These are phyloP conservation scores for Cryptococcus sp. DNA, from an alignment of 1,284 basidiomycete genomes.

Conservation along the genomic window DNA sequence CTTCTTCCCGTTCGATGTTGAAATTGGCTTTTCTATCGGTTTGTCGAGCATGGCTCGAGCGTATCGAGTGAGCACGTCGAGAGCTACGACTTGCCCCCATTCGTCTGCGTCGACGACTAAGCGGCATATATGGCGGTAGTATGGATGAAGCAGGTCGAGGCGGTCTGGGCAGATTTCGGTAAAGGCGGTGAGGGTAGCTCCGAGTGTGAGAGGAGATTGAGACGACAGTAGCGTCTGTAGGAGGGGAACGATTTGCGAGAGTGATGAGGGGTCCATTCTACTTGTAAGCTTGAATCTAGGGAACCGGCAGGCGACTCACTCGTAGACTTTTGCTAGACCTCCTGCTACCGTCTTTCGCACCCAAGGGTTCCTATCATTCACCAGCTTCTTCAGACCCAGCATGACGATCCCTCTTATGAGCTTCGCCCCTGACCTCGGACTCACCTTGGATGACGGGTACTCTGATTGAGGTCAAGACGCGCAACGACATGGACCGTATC, in stretches of 20 bases:
- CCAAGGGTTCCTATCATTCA: slow-evolving; percentile 84
- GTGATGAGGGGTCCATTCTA: slow-evolving; percentile 69
- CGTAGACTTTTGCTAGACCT: slow-evolving; percentile 78
- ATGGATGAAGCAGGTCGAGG: slow-evolving; percentile 78
- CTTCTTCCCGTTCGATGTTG: slow-evolving; percentile 1
- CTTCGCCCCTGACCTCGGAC: not conserved
- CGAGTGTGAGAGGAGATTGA: slow-evolving; percentile 79
- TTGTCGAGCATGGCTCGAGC: slow-evolving; percentile 75
- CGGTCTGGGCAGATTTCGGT: slow-evolving; percentile 73
- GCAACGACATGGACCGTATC: slow-evolving; percentile 85
- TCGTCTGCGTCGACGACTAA: slow-evolving; percentile 87
- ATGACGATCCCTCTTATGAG: slow-evolving; percentile 59
- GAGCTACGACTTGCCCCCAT: slow-evolving; percentile 83
- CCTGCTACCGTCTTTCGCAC: slow-evolving; percentile 87
- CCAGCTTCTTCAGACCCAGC: slow-evolving; percentile 84
- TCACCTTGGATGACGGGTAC: slow-evolving; percentile 72
- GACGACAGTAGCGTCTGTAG: slow-evolving; percentile 72
- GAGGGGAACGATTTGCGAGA: slow-evolving; percentile 66
- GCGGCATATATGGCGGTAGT: slow-evolving; percentile 79
- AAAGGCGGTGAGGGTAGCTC: slow-evolving; percentile 79
- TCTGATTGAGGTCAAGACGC: slow-evolving; percentile 87
- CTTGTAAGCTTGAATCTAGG: slow-evolving; percentile 5
- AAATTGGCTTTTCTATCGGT: slow-evolving; percentile 48
- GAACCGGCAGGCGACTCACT: slow-evolving; percentile 51
- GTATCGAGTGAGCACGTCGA: slow-evolving; percentile 76